Percentiles rank a stretch among this genome's conserved stretches.
These are phyloP conservation scores for Xylaria cubensis DNA, from an alignment of 495 filamentous ascomycete species.

Conservation along the genomic window DNA sequence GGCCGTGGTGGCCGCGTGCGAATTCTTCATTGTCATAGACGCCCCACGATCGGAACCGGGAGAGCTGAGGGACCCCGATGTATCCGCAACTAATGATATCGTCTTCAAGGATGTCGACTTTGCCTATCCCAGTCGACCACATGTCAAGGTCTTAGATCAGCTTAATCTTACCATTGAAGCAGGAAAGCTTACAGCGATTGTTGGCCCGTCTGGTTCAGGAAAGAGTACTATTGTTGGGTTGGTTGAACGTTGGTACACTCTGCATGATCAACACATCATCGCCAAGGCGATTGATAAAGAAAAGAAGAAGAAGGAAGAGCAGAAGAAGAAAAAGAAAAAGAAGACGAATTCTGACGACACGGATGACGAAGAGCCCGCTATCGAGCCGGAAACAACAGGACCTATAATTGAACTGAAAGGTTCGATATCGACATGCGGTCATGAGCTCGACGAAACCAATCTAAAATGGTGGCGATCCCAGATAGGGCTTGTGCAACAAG, in stretches of 20 bases:
- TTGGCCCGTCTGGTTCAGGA: conserved; percentile 82
- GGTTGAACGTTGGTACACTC: conserved; percentile 90
- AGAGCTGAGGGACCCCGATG: conserved; percentile 52
- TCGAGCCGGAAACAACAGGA: conserved; percentile 43
- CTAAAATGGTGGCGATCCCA: conserved; percentile 71
- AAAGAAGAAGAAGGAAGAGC: conserved; percentile 48
- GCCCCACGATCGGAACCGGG: conserved; percentile 54
- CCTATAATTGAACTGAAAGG: conserved; percentile 53
- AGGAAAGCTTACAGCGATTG: conserved; percentile 87
- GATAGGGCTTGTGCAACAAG: conserved; percentile 74
- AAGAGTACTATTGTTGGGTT: conserved; percentile 93
- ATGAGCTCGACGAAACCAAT: conserved; percentile 61
- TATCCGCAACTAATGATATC: conserved; percentile 61
- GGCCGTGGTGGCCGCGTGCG: conserved; percentile 60
- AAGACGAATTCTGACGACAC: conserved; percentile 39
- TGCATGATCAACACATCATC: conserved; percentile 59
- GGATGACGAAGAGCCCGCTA: conserved; percentile 37
- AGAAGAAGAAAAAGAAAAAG: conserved; percentile 48
- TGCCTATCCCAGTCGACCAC: conserved; percentile 72
- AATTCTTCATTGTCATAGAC: conserved; percentile 65
- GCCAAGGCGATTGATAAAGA: conserved; percentile 55
- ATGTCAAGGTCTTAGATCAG: conserved; percentile 64
- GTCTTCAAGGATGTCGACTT: conserved; percentile 66
- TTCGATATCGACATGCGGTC: conserved; percentile 60
- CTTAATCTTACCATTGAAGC: conserved; percentile 67